Evolutionary conservation across 495 filamentous ascomycete species (phyloP), one percentile per base, ranked within the genome.

Genomic region (Podospora bellae-mahoneyi): DNA sequence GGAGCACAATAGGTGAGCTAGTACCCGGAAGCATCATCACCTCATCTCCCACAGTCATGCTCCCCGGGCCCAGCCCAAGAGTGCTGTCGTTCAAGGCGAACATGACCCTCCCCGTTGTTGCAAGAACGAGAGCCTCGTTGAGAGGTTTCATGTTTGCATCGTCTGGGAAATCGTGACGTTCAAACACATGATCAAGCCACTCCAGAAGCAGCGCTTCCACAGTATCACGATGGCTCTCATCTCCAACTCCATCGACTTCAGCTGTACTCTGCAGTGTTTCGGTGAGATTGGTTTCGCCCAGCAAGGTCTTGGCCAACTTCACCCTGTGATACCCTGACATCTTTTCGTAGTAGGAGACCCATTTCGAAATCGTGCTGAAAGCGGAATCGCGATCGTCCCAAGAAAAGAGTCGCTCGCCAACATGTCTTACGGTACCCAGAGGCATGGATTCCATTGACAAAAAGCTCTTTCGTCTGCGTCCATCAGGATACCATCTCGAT

Each of bases 31-130:
- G 30, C 30, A 32, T 32, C 55, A 66, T 59, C 55, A 66, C 55
- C 20, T 39, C 16, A 26, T 66, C 64, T 13, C n/a, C 54, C 26
- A 39, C 27, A 23, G 26, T 27, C 64, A 60, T 66, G 55, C 64
- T 66, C 6, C 54, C 64, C 3, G 64, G 64, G 10, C 64, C 64
- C 18, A 66, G 32, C 15, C 64, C 64, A 27, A 60, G 44, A 9
- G 15, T 57, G n/a, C 56, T 18, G 27, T 66, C 64, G 3, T 4
- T 2, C 15, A 55, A 16, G 5, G 16, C 10, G 19, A 66, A 66
- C 54, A 60, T 34, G 18, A 44, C 56, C 26, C 64, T 53, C 3
- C 64, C 64, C 55, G 34, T 53, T 18, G 64, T 66, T 4, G 56
- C 56, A 0, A 58, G 6, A 58, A 58, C 10, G 6, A 58, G n/a